These are phyloP conservation scores for Trifolium fragiferum DNA, from an alignment of 306 rosid species.

Conservation along the genomic window DNA sequence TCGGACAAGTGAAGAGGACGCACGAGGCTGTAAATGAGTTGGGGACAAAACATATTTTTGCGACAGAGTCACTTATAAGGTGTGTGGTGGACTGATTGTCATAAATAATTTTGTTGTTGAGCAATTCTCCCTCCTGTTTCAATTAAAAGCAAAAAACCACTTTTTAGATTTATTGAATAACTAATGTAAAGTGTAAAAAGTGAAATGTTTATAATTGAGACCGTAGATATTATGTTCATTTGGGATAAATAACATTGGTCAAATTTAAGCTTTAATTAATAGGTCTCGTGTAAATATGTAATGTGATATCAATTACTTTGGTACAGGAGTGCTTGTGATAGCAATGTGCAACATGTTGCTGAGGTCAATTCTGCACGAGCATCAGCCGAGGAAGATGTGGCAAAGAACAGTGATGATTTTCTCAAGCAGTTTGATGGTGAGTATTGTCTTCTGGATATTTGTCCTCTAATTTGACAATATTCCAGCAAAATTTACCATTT, in stretches of 20 bases:
- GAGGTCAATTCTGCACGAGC: conserved; percentile 71
- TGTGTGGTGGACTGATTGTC: conserved; percentile 39
- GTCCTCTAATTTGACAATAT: neutral
- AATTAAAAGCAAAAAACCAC: too few relatives aligned
- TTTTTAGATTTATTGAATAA: too few relatives aligned
- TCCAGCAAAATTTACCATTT: conserved; percentile 18
- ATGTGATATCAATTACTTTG: conserved; percentile 20
- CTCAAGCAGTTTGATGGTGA: conserved; percentile 68
- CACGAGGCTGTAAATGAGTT: conserved; percentile 69
- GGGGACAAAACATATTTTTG: conserved; percentile 60
- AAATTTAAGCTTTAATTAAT: neutral
- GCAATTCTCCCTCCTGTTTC: neutral
- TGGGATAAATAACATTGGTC: neutral
- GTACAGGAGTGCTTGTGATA: conserved; percentile 66
- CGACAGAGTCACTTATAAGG: conserved; percentile 72
- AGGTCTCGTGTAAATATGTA: neutral
- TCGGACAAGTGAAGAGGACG: conserved; percentile 65
- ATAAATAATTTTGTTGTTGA: neutral
- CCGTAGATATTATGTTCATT: neutral
- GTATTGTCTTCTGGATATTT: conserved; percentile 33
- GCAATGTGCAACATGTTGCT: conserved; percentile 65
- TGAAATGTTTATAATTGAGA: too few relatives aligned
- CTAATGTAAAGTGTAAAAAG: too few relatives aligned
- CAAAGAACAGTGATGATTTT: conserved; percentile 58
- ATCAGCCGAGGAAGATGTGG: conserved; percentile 71